phyloP scores from a whole-genome alignment of 768 basidiomycete genomes.

The Pseudohyphozyma bogoriensis region DNA sequence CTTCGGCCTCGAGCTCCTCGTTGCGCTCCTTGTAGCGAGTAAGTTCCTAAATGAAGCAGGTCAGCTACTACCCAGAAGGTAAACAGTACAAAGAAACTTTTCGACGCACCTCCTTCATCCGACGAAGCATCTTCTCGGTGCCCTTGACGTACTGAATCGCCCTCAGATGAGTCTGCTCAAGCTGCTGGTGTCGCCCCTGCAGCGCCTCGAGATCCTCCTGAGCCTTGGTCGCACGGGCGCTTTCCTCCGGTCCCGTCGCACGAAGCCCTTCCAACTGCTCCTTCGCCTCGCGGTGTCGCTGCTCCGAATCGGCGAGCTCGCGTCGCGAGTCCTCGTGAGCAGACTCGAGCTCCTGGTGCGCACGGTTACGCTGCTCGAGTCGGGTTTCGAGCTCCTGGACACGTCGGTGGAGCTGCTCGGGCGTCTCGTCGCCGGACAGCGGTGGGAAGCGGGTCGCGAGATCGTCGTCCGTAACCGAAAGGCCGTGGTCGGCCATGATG shows the following conservation, averaged over 20 bases:
- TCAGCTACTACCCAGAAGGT: constrained; percentile 3
- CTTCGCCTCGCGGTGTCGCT: constrained; percentile 10
- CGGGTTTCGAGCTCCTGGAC: constrained; percentile 66
- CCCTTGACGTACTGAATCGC: constrained; percentile 98
- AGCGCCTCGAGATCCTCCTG: constrained; percentile 49
- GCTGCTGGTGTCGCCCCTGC: constrained; percentile 46
- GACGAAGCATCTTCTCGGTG: constrained; percentile 94
- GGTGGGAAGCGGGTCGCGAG: constrained; percentile 33
- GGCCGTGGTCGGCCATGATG: constrained; percentile 78
- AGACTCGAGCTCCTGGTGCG: constrained; percentile 76
- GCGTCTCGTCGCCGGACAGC: constrained; percentile 37
- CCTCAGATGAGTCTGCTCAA: constrained; percentile 91
- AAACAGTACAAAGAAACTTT: no score
- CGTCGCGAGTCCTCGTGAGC: constrained; percentile 22
- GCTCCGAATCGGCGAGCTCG: constrained; percentile 13
- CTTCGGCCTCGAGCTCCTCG: constrained; percentile 65
- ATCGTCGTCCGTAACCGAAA: constrained; percentile 65
- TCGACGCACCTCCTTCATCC: constrained; percentile 61
- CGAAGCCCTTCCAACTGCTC: constrained; percentile 17
- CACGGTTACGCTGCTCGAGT: constrained; percentile 75
- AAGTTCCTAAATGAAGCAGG: constrained; percentile 47
- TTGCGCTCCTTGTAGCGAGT: constrained; percentile 80
- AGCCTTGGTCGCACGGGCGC: constrained; percentile 34
- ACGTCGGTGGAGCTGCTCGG: constrained; percentile 35
- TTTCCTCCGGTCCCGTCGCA: constrained; percentile 4